phyloP scores from a whole-genome alignment of 2,329 filamentous ascomycete genomes.

The Saccharata proteae region DNA sequence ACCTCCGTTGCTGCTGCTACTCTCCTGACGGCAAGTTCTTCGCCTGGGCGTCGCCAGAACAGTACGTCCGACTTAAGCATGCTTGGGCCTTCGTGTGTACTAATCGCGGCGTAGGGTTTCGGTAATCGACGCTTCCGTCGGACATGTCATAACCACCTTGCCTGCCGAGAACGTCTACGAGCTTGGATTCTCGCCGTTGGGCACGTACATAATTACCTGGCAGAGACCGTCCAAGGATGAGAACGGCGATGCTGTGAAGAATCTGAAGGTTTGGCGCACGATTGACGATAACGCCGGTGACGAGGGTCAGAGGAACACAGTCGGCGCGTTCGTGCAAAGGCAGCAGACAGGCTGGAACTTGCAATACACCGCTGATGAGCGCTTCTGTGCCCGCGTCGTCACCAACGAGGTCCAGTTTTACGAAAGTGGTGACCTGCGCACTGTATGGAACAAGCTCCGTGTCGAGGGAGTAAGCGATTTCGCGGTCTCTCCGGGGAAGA shows the following conservation, averaged over 20 bases:
- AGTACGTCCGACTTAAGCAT: slow-evolving; percentile 29
- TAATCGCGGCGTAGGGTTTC: slow-evolving; percentile 46
- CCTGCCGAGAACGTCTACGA: slow-evolving; percentile 81
- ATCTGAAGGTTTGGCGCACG: slow-evolving; percentile 91
- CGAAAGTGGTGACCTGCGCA: slow-evolving; percentile 71
- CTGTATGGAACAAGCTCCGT: slow-evolving; percentile 89
- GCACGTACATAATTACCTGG: slow-evolving; percentile 93
- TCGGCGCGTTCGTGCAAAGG: slow-evolving; percentile 92
- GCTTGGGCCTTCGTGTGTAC: slow-evolving; percentile 1
- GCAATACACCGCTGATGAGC: slow-evolving; percentile 90
- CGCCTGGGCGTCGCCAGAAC: slow-evolving; percentile 80
- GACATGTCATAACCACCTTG: slow-evolving; percentile 62
- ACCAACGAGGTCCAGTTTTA: slow-evolving; percentile 98
- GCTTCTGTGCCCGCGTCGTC: slow-evolving; percentile 81
- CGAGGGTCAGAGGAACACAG: slow-evolving; percentile 53
- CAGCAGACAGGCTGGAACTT: slow-evolving; percentile 92
- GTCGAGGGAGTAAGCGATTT: slow-evolving; percentile 87
- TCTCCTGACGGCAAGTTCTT: slow-evolving; percentile 94
- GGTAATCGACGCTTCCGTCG: slow-evolving; percentile 70
- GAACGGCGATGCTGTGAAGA: slow-evolving; percentile 85
- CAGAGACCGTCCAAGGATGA: slow-evolving; percentile 89
- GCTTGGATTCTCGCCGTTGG: slow-evolving; percentile 82
- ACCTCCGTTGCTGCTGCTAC: slow-evolving; percentile 88
- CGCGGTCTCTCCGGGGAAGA: slow-evolving; percentile 77
- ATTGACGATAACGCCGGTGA: slow-evolving; percentile 53